Evolutionary conservation across 768 basidiomycete species (phyloP).

Genomic region (Auricularia sp.): DNA sequence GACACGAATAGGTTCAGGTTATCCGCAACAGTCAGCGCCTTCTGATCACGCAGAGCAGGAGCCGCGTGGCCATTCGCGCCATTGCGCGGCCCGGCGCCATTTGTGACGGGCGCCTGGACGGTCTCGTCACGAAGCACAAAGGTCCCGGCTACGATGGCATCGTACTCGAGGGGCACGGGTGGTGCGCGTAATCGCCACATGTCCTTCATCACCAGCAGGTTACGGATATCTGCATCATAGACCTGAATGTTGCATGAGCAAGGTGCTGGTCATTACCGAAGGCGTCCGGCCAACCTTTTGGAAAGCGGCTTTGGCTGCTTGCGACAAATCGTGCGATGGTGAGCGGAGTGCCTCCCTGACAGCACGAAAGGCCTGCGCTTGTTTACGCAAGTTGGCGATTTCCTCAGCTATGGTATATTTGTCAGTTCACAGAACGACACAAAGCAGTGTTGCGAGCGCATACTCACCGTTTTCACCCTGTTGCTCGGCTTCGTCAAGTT

Average conservation of each 20-base stretch:
- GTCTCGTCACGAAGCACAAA: constrained; percentile 36
- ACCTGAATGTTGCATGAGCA: constrained; percentile 40
- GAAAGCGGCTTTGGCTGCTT: constrained; percentile 65
- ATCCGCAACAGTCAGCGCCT: constrained; percentile 64
- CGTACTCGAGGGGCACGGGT: constrained; percentile 75
- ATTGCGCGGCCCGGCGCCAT: constrained; percentile 8
- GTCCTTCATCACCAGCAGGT: constrained; percentile 85
- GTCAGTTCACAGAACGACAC: neutral
- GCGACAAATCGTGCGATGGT: constrained; percentile 19
- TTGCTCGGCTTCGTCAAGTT: constrained; percentile 86
- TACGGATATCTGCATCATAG: constrained; percentile 78
- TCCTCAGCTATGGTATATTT: constrained; percentile 54
- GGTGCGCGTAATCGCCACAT: constrained; percentile 94
- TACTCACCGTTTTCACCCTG: constrained; percentile 83
- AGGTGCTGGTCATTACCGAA: neutral
- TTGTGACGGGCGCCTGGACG: constrained; percentile 11
- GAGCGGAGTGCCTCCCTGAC: constrained; percentile 63
- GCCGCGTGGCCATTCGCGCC: constrained; percentile 18
- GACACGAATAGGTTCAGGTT: constrained; percentile 75
- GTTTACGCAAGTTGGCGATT: constrained; percentile 80
- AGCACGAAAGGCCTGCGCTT: constrained; percentile 78
- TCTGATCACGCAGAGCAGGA: constrained; percentile 68
- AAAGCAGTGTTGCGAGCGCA: neutral
- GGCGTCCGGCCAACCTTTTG: constrained; percentile 52
- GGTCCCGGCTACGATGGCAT: constrained; percentile 55